phyloP scores from a whole-genome alignment of 768 basidiomycete genomes.

The Termitomyces eurrhizus region DNA sequence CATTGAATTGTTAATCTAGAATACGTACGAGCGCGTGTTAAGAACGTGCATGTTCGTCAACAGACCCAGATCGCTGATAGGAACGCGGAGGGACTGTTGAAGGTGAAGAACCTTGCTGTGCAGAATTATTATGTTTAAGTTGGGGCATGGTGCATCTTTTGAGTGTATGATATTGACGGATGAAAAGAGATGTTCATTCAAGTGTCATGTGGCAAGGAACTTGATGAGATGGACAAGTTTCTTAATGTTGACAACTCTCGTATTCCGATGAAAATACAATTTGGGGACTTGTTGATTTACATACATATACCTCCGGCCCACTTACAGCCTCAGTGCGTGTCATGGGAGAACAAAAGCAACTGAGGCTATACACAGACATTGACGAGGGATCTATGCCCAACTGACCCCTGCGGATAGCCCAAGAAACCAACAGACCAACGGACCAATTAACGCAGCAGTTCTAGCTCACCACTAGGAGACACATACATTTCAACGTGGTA shows the following conservation, averaged over 20 bases:
- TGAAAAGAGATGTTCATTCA: background rate
- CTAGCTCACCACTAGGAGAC: too few relatives aligned
- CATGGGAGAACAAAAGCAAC: too few relatives aligned
- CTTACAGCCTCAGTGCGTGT: too few relatives aligned
- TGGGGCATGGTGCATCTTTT: background rate
- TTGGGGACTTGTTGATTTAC: background rate
- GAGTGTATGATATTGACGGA: too few relatives aligned
- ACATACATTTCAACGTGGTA: background rate
- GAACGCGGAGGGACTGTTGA: constrained; percentile 3
- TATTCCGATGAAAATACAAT: background rate
- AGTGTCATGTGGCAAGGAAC: background rate
- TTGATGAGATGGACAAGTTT: background rate
- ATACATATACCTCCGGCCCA: background rate
- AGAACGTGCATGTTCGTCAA: constrained; percentile 9
- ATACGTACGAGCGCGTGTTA: constrained; percentile 9
- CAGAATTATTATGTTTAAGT: constrained; percentile 8
- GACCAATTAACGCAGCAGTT: too few relatives aligned
- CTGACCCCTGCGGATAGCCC: too few relatives aligned
- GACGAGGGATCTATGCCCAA: too few relatives aligned
- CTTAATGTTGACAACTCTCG: background rate
- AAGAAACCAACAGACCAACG: too few relatives aligned
- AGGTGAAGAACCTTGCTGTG: constrained; percentile 12
- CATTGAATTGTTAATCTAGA: background rate
- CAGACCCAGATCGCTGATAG: constrained; percentile 4
- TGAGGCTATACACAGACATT: too few relatives aligned